These are phyloP conservation scores for Populus ilicifolia DNA, from an alignment of 345 rosid genomes.

Conservation along the genomic window DNA sequence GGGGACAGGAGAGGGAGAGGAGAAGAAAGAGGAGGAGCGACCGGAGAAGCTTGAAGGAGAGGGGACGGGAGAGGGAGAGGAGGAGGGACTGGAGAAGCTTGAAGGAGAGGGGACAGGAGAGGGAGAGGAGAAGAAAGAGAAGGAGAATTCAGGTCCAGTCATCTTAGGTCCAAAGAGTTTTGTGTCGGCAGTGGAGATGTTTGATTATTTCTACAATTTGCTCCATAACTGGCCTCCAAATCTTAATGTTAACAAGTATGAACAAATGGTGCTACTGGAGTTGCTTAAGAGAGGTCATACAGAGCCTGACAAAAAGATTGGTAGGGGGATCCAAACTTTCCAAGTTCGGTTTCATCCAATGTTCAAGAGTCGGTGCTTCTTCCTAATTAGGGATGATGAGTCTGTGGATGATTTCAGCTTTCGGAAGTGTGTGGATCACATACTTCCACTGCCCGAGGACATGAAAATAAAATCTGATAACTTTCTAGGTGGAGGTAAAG, in stretches of 20 bases:
- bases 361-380: slow-evolving; percentile 78
- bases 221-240: slow-evolving; percentile 67
- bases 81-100: slow-evolving; percentile 16
- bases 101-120: slow-evolving; percentile 23
- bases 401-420: slow-evolving; percentile 86
- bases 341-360: slow-evolving; percentile 71
- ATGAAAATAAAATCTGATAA: slow-evolving; percentile 53
- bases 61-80: slow-evolving; percentile 7
- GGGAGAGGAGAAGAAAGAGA: slow-evolving; percentile 26
- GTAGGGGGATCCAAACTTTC: slow-evolving; percentile 62
- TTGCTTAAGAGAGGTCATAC: slow-evolving; percentile 77
- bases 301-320: slow-evolving; percentile 79
- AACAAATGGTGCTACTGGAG: slow-evolving; percentile 63
- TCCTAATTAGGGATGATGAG: slow-evolving; percentile 69
- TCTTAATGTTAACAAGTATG: slow-evolving; percentile 73
- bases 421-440: slow-evolving; percentile 88
- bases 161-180: slow-evolving; percentile 82
- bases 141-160: slow-evolving; percentile 32
- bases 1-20: slow-evolving; percentile 16
- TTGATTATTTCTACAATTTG: slow-evolving; percentile 58
- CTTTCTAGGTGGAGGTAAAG: slow-evolving; percentile 39
- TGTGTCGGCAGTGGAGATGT: slow-evolving; percentile 66
- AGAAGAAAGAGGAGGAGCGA: too few species aligned
- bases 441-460: slow-evolving; percentile 82
- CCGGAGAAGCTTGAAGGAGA: not conserved